A percentile compares a stretch with the other conserved stretches of the same genome.
phyloP scores from a whole-genome alignment of 805 yeast species.

The Lipomyces oligophaga region DNA sequence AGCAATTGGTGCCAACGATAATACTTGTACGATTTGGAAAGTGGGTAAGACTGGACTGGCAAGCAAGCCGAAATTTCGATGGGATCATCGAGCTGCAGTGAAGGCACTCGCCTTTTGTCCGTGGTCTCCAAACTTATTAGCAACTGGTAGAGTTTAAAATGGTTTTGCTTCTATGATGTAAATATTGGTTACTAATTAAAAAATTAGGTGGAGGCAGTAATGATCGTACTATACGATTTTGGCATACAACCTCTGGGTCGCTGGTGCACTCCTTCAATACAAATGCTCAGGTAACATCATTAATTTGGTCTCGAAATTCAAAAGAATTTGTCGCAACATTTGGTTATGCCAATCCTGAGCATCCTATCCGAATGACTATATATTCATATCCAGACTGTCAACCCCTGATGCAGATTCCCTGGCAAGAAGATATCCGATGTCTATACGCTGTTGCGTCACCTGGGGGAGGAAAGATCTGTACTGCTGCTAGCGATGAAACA shows the following conservation, averaged over 20 bases:
- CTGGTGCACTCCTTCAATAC: slow-evolving; percentile 55
- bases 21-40: slow-evolving; percentile 75
- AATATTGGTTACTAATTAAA: not conserved
- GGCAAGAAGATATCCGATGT: slow-evolving; percentile 47
- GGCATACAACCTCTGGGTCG: slow-evolving; percentile 83
- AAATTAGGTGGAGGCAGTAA: slow-evolving; percentile 78
- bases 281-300: slow-evolving; percentile 71
- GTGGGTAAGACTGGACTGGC: slow-evolving; percentile 43
- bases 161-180: not conserved
- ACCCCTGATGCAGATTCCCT: slow-evolving; percentile 29
- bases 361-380: slow-evolving; percentile 52
- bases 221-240: slow-evolving; percentile 74
- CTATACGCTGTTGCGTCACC: slow-evolving; percentile 67
- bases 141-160: slow-evolving; percentile 44
- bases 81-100: slow-evolving; percentile 80
- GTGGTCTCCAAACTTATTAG: slow-evolving; percentile 74
- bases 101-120: slow-evolving; percentile 90
- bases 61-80: slow-evolving; percentile 40
- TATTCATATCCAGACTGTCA: slow-evolving; percentile 65
- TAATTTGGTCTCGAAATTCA: slow-evolving; percentile 65
- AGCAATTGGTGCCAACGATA: slow-evolving; percentile 84
- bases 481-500: slow-evolving; percentile 75
- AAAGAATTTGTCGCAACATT: slow-evolving; percentile 73
- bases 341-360: slow-evolving; percentile 63
- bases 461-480: slow-evolving; percentile 57